Percentiles rank a stretch among this genome's conserved stretches.
Conservation (phyloP, 2,329 filamentous ascomycete species). For the Penicillium sp. region DNA sequence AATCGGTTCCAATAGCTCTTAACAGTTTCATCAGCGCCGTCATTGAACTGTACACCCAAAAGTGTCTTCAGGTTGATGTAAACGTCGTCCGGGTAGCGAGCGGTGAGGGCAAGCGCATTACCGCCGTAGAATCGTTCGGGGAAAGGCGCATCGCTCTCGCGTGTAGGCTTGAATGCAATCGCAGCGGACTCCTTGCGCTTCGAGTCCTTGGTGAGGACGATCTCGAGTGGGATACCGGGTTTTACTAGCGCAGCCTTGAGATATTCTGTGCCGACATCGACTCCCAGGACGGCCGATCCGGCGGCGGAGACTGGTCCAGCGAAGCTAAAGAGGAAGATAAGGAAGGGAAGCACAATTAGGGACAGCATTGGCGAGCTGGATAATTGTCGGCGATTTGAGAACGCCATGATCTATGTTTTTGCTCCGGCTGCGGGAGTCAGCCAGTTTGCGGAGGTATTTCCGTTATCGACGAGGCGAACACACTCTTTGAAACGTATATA, state of each 20-base stretch:
- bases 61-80: slow-evolving; percentile 92
- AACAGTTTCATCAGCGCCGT: slow-evolving; percentile 52
- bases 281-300: slow-evolving; percentile 78
- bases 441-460: neutral
- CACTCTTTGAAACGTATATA: slow-evolving; percentile 11
- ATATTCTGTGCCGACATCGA: slow-evolving; percentile 95
- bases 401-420: slow-evolving; percentile 35
- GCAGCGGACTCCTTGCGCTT: slow-evolving; percentile 92
- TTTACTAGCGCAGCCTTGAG: slow-evolving; percentile 96
- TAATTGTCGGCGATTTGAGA: slow-evolving; percentile 29
- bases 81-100: slow-evolving; percentile 87
- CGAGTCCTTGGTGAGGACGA: slow-evolving; percentile 96
- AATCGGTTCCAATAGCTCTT: slow-evolving; percentile 73
- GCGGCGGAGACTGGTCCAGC: slow-evolving; percentile 60
- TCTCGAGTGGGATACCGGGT: slow-evolving; percentile 94
- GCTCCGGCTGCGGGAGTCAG: slow-evolving; percentile 24
- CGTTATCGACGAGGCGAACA: slow-evolving; percentile 3
- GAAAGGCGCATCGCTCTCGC: slow-evolving; percentile 65
- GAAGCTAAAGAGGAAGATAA: slow-evolving; percentile 56
- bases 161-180: slow-evolving; percentile 88
- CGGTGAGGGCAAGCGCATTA: slow-evolving; percentile 83
- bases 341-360: slow-evolving; percentile 50
- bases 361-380: slow-evolving; percentile 39
- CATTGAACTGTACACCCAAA: slow-evolving; percentile 67
- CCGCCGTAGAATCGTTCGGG: slow-evolving; percentile 91